These are phyloP conservation scores for Paramecium sexaurelia DNA, from an alignment of 73 alveolate genomes.

Conservation along the genomic window DNA sequence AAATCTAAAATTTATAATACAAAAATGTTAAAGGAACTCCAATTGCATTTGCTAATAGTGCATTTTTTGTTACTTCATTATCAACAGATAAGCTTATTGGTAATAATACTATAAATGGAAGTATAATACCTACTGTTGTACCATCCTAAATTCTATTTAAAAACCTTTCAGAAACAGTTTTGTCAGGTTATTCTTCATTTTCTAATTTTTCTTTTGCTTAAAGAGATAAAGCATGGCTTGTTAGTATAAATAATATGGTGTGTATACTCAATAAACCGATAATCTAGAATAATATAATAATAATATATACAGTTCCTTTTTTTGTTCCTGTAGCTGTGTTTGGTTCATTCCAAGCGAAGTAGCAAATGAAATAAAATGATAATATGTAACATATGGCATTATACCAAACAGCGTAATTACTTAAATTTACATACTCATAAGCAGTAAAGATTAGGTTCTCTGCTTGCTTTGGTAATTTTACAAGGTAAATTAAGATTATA, in stretches of 20 bases:
- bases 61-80: background rate
- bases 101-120: background rate
- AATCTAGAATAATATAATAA: background rate
- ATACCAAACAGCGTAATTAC: background rate
- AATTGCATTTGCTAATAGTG: background rate
- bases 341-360: slow-evolving; percentile 35
- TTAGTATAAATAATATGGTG: background rate
- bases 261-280: background rate
- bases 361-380: background rate
- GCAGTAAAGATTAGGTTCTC: background rate
- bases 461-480: background rate
- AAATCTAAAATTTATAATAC: background rate
- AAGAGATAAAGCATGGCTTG: background rate
- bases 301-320: slow-evolving; percentile 25
- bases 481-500: background rate
- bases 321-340: background rate
- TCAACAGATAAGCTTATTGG: background rate
- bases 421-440: background rate
- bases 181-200: background rate
- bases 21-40: background rate
- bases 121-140: background rate
- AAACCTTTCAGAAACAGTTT: background rate
- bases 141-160: background rate
- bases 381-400: background rate
- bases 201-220: background rate